Evolutionary conservation across 148 eudicot species (phyloP).

Genomic region (Camellia granthamiana): DNA sequence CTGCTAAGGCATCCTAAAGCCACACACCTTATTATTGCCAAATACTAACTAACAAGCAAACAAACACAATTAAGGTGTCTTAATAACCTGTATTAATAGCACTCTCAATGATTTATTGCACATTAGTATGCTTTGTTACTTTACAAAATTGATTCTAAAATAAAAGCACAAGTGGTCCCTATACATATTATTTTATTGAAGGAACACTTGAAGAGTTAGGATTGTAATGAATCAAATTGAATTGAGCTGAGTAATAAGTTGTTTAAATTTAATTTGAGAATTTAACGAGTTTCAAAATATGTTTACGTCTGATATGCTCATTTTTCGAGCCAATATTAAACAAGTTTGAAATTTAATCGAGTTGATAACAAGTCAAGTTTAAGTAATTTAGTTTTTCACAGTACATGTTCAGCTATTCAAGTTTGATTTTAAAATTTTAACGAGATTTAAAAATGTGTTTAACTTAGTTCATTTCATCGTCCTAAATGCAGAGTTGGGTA

Average conservation of each 20-base stretch:
- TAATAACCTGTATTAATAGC: conserved; percentile 14
- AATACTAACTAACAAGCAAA: conserved; percentile 24
- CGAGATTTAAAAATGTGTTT: too few species aligned
- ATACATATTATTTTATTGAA: neutral
- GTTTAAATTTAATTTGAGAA: too few species aligned
- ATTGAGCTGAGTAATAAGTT: too few species aligned
- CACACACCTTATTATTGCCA: conserved; percentile 26
- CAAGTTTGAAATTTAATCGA: too few species aligned
- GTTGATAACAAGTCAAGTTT: too few species aligned
- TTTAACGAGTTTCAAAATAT: too few species aligned
- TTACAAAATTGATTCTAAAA: conserved; percentile 22
- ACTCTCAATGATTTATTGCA: conserved; percentile 30
- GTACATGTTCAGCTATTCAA: too few species aligned
- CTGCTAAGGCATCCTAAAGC: conserved; percentile 19
- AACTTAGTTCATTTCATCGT: too few species aligned
- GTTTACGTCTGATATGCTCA: too few species aligned
- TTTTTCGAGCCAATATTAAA: too few species aligned
- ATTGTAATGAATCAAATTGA: neutral
- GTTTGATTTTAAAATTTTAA: too few species aligned
- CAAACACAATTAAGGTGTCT: conserved; percentile 20
- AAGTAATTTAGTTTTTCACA: too few species aligned
- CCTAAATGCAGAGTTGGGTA: neutral
- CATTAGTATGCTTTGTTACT: conserved; percentile 22
- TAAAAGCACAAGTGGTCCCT: neutral
- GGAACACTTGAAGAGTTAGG: neutral